Base-by-base conservation (phyloP, 2,329 filamentous ascomycete species). In the Claviceps purpurea region DNA sequence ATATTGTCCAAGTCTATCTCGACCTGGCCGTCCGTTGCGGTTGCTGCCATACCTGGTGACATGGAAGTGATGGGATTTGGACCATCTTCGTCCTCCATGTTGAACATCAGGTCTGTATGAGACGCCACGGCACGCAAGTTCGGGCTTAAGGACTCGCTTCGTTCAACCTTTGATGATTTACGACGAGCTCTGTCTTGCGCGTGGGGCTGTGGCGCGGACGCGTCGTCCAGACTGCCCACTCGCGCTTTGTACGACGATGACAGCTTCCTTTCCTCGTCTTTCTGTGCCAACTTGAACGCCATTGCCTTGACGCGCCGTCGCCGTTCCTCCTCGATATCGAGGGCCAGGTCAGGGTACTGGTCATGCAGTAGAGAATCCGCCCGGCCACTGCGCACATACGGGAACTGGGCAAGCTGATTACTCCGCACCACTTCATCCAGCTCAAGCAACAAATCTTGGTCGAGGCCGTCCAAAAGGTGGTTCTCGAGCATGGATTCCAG, bases 401-500 rank as follows among this genome's bases (percentile, higher is more conserved):
- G 89, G 49, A 86, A 79, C 51, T 80, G 84, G 11, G 85, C 79
- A 42, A 89, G 70, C 63, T 98, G 93, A 58, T 95, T 94, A 45
- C 83, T 80, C 54, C 84, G 83, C 14, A 95, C 89, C 11, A 89
- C 78, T 49, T 78, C 73, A 63, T 96, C 89, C 2, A 98, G 75
- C 51, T 96, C 88, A 2, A 77, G 61, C 16, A 96, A 69, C n/a
- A 97, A 70, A 54, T 94, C 85, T 43, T 86, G 81, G 51, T 97
- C 90, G 16, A 98, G 77, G 53, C 89, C 85, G 57, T 94, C 87
- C 2, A 98, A 75, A 16, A 91, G 75, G 59, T 88, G 85, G 56
- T 95, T 95, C 62, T 96, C 89, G 49, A 98, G 80, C 76, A 97
- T 88, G 6, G 83, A 81, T 66, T 98, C 93, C 53, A 97, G 74